Conservation (phyloP, 257 asterid species). For the Knoxia roxburghii region DNA sequence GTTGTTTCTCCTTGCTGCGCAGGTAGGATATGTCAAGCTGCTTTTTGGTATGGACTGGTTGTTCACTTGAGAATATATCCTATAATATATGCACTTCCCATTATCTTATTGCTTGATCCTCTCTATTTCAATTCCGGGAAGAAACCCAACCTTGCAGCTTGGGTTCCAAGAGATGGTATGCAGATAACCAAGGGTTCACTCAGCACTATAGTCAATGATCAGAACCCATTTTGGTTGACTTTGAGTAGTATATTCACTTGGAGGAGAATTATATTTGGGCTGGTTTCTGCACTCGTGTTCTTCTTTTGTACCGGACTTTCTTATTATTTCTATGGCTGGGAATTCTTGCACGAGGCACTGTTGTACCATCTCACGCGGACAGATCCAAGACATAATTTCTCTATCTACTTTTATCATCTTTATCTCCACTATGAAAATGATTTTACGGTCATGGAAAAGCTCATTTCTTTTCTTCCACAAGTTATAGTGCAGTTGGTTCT, state of each 20-base stretch:
- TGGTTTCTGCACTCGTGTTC: constrained; percentile 68
- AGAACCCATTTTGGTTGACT: constrained; percentile 22
- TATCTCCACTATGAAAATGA: constrained; percentile 73
- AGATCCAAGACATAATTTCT: constrained; percentile 92
- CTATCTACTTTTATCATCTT: constrained; percentile 82
- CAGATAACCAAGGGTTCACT: constrained; percentile 24
- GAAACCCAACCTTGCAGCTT: constrained; percentile 52
- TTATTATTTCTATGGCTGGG: constrained; percentile 76
- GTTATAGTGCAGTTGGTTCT: constrained; percentile 66
- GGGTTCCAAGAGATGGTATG: constrained; percentile 41
- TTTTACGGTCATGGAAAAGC: constrained; percentile 61
- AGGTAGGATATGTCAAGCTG: constrained; percentile 74
- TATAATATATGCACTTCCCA: constrained; percentile 83
- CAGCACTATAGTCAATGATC: constrained; percentile 22
- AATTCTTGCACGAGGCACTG: constrained; percentile 84
- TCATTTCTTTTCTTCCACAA: constrained; percentile 81
- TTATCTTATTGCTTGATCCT: constrained; percentile 47
- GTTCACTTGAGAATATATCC: constrained; percentile 94
- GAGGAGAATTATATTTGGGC: constrained; percentile 71
- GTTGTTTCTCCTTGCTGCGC: constrained; percentile 25
- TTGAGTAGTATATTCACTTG: constrained; percentile 49
- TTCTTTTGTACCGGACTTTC: constrained; percentile 58
- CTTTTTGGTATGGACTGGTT: constrained; percentile 88
- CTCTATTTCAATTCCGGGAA: constrained; percentile 35
- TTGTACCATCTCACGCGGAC: constrained; percentile 90